Evolutionary conservation across 495 filamentous ascomycete species (phyloP).

Genomic region (Hyaloscypha variabilis): DNA sequence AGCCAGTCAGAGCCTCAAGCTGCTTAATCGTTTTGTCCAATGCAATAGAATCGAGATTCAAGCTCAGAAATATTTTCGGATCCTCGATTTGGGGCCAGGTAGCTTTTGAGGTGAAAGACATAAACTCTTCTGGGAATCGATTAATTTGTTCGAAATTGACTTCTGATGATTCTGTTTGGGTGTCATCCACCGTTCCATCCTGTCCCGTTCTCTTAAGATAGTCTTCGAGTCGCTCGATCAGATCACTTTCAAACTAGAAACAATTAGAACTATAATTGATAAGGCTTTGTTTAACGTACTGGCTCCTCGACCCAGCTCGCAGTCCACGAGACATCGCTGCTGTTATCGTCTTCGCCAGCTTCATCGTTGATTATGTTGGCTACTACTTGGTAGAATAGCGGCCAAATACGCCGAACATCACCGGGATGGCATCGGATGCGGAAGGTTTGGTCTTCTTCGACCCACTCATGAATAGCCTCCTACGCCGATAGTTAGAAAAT

Average conservation of each 20-base stretch:
- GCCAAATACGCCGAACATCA: slow-evolving; percentile 30
- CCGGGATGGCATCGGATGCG: slow-evolving; percentile 36
- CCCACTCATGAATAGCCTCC: slow-evolving; percentile 35
- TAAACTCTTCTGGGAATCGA: slow-evolving; percentile 16
- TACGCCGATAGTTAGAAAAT: slow-evolving; percentile 24
- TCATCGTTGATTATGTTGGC: slow-evolving; percentile 15
- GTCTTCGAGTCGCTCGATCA: slow-evolving; percentile 18
- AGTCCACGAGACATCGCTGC: background rate
- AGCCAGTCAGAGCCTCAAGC: slow-evolving; percentile 33
- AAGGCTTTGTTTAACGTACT: background rate
- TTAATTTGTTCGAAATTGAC: background rate
- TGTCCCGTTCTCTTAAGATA: background rate
- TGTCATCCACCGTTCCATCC: background rate
- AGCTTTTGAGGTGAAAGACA: slow-evolving; percentile 5
- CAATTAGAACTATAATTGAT: background rate
- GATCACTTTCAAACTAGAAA: slow-evolving; percentile 14
- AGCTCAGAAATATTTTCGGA: background rate
- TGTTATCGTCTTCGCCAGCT: slow-evolving; percentile 5
- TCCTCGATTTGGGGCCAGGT: slow-evolving; percentile 18
- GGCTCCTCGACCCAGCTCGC: background rate
- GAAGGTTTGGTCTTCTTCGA: slow-evolving; percentile 32
- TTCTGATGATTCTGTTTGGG: background rate
- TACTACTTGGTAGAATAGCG: slow-evolving; percentile 19
- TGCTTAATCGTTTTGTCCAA: slow-evolving; percentile 20
- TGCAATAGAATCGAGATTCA: slow-evolving; percentile 24